Base-by-base conservation (phyloP, 2,329 filamentous ascomycete genomes). In the Nigrospora oryzae region DNA sequence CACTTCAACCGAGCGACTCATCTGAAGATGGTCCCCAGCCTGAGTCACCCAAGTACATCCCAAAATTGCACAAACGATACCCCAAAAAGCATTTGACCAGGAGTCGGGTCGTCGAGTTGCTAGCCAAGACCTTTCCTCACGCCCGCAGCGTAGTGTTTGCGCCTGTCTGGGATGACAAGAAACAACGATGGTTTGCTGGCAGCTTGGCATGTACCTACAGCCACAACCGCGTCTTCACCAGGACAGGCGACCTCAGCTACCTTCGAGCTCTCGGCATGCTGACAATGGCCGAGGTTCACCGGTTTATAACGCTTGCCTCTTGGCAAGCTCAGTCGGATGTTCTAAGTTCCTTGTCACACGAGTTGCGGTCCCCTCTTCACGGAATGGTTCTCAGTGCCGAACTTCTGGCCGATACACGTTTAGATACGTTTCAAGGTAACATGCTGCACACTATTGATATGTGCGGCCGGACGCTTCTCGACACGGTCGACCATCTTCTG, bases 341-440 rank as follows among this genome's bases (percentile, higher is more conserved):
- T 35, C 68, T 83, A 7, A 73, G 75, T 1, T 80, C 74, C 1
- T 70, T 83, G 4, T 79, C 74, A 3, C 79, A 83, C 52, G 79
- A 83, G 54, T 59, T 83, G 14, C 68, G 79, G 5, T 79, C 74
- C 2, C 79, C 79, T 0, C 62, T 83, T 1, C 79, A 83, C 44
- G 79, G 79, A 3, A 71, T 83, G 33, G 60, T 83, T 0, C 70
- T 75, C 0, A 75, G 65, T 43, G 64, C 68, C 1, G 75, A 79
- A 50, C 57, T 79, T 3, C 53, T 81, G 1, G 65, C 69, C 6
- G 74, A 79, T 15, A 76, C 74, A 0, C 47, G 58, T 0, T 62
- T 79, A 23, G 66, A 64, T 33, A 63, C 64, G 1, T 63, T 67
- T 5, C 75, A 78, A 50, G 60, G 63, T 3, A 67, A 70, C 14